Percentiles rank a stretch among this genome's conserved stretches.
Conservation (phyloP, 129 eudicot species). For the Tanacetum coccineum region DNA sequence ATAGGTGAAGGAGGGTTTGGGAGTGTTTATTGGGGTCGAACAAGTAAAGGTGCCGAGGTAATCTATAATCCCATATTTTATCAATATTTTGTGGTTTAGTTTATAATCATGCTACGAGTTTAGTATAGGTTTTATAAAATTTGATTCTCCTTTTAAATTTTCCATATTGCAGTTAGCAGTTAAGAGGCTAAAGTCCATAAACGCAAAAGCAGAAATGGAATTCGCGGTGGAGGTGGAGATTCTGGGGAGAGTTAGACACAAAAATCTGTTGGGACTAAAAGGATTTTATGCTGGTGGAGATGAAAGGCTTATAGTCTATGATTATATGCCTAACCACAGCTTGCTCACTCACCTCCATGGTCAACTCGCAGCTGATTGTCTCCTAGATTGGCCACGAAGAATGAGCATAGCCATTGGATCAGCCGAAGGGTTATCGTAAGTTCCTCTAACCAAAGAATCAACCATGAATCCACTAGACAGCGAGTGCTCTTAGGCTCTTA, state of each 20-base stretch:
- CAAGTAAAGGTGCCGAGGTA: constrained; percentile 77
- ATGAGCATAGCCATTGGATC: constrained; percentile 64
- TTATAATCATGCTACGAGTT: not conserved
- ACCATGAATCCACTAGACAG: not conserved
- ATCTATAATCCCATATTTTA: not conserved
- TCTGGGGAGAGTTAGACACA: constrained; percentile 72
- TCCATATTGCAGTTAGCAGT: constrained; percentile 56
- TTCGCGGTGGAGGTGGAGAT: constrained; percentile 81
- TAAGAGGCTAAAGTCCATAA: constrained; percentile 70
- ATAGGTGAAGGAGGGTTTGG: constrained; percentile 93
- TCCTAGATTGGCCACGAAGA: constrained; percentile 71
- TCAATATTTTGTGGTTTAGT: not conserved
- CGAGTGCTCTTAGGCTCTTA: no score
- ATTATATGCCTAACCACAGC: constrained; percentile 86
- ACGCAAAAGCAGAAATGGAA: constrained; percentile 81
- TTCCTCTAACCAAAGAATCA: not conserved
- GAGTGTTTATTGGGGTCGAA: constrained; percentile 85
- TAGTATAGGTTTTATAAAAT: not conserved
- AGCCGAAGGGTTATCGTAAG: constrained; percentile 77
- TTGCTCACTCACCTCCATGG: constrained; percentile 79
- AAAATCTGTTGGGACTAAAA: constrained; percentile 57
- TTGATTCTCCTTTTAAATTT: not conserved
- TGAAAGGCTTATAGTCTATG: constrained; percentile 84
- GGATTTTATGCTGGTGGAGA: constrained; percentile 81
- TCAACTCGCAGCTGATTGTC: constrained; percentile 58